phyloP scores from a whole-genome alignment of 257 asterid genomes.

The Nicotiana tabacum region DNA sequence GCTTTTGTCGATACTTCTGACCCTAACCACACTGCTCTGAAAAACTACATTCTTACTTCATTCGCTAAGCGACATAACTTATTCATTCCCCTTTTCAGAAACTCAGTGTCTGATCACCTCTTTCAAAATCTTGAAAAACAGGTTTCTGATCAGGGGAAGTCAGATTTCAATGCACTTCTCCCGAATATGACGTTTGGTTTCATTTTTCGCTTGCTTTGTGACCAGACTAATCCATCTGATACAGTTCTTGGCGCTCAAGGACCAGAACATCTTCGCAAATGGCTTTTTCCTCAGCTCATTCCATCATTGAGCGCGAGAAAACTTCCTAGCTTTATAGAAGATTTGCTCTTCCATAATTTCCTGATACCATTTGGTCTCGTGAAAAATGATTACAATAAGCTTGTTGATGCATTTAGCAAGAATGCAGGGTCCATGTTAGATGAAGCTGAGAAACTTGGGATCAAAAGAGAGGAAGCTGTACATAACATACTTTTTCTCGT shows the following conservation, averaged over 20 bases:
- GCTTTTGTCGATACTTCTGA: constrained; percentile 65
- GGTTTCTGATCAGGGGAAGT: constrained; percentile 31
- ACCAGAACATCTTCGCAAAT: constrained; percentile 34
- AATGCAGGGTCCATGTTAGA: constrained; percentile 36
- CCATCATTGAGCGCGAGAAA: constrained; percentile 44
- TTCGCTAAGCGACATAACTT: constrained; percentile 33
- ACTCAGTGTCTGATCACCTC: constrained; percentile 27
- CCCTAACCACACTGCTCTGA: constrained; percentile 40
- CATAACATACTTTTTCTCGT: constrained; percentile 78
- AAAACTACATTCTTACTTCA: constrained; percentile 31
- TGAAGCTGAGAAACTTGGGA: constrained; percentile 45
- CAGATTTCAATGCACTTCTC: constrained; percentile 38
- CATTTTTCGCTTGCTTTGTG: constrained; percentile 55
- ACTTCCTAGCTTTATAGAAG: constrained; percentile 53
- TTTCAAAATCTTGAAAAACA: constrained; percentile 47
- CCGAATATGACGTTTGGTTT: constrained; percentile 58
- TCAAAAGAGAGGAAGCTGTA: constrained; percentile 67
- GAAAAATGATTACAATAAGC: constrained; percentile 38
- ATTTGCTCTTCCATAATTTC: constrained; percentile 44
- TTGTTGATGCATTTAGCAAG: constrained; percentile 38
- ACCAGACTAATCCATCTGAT: constrained; percentile 30
- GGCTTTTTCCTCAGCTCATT: constrained; percentile 59
- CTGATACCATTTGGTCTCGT: constrained; percentile 37
- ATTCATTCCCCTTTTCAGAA: constrained; percentile 42
- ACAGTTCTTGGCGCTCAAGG: constrained; percentile 37